Conservation (phyloP, 768 basidiomycete genomes). For the Mycena rebaudengoi region DNA sequence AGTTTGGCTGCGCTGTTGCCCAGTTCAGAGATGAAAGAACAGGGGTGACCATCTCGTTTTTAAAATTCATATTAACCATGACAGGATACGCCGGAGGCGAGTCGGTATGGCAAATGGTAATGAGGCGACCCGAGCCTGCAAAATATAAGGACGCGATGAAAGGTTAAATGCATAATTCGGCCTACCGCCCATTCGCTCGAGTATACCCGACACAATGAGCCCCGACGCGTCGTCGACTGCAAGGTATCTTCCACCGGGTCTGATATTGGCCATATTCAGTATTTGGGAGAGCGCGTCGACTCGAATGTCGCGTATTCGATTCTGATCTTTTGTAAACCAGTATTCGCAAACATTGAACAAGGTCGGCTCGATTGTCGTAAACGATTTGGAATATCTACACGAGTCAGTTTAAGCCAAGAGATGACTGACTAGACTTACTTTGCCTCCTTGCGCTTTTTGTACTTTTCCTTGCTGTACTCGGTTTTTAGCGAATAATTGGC, state of each 20-base stretch:
- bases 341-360: constrained; percentile 88
- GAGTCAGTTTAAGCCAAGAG: neutral
- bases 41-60: constrained; percentile 56
- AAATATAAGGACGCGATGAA: neutral
- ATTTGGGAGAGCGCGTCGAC: constrained; percentile 91
- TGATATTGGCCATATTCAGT: constrained; percentile 81
- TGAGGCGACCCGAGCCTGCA: constrained; percentile 78
- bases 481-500: constrained; percentile 94
- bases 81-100: constrained; percentile 93
- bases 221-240: constrained; percentile 95
- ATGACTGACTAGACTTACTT: constrained; percentile 65
- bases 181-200: constrained; percentile 88
- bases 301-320: constrained; percentile 83
- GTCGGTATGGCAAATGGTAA: constrained; percentile 89
- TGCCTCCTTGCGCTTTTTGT: constrained; percentile 94
- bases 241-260: constrained; percentile 87
- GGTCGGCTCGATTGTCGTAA: constrained; percentile 89
- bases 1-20: constrained; percentile 85
- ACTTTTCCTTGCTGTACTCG: constrained; percentile 99
- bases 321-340: constrained; percentile 87
- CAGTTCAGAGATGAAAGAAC: constrained; percentile 84
- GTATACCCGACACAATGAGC: constrained; percentile 80
- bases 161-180: neutral
- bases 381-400: constrained; percentile 83
- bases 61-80: constrained; percentile 87